Evolutionary conservation across 768 basidiomycete species (phyloP).

Genomic region (Hydnum rufescens): DNA sequence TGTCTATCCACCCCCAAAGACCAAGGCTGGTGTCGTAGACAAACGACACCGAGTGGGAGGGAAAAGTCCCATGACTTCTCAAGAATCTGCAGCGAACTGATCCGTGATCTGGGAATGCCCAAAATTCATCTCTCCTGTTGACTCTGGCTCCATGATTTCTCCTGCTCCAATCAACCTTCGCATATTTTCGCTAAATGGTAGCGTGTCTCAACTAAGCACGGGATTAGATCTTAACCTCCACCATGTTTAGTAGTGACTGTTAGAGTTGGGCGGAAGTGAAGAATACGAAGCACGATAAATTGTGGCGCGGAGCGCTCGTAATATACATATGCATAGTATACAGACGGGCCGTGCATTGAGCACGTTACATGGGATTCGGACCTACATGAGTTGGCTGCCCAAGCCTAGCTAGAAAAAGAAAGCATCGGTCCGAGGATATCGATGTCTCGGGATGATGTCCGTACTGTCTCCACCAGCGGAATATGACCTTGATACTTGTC

Average conservation of each 20-base stretch:
- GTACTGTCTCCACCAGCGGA: too few relatives aligned
- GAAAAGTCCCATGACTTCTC: slow-evolving; percentile 96
- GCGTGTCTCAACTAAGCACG: background rate
- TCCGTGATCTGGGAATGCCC: slow-evolving; percentile 71
- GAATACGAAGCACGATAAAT: too few relatives aligned
- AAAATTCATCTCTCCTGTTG: background rate
- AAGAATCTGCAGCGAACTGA: slow-evolving; percentile 90
- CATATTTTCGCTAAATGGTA: slow-evolving; percentile 73
- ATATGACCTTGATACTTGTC: slow-evolving; percentile 93
- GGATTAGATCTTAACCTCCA: slow-evolving; percentile 1
- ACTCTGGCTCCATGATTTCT: slow-evolving; percentile 50
- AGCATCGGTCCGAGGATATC: too few relatives aligned
- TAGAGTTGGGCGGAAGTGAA: too few relatives aligned
- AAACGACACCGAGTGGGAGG: slow-evolving; percentile 94
- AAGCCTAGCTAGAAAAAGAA: too few relatives aligned
- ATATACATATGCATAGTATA: too few relatives aligned
- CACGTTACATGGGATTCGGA: too few relatives aligned
- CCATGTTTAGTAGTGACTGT: slow-evolving; percentile 37
- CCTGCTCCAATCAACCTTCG: slow-evolving; percentile 94
- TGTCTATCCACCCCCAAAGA: too few relatives aligned
- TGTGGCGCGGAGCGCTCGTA: too few relatives aligned
- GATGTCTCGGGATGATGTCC: too few relatives aligned
- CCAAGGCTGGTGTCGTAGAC: slow-evolving; percentile 31
- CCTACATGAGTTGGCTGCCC: too few relatives aligned
- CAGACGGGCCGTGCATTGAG: too few relatives aligned